phyloP scores from a whole-genome alignment of 75 land plant genomes.

The Cunninghamia lanceolata region DNA sequence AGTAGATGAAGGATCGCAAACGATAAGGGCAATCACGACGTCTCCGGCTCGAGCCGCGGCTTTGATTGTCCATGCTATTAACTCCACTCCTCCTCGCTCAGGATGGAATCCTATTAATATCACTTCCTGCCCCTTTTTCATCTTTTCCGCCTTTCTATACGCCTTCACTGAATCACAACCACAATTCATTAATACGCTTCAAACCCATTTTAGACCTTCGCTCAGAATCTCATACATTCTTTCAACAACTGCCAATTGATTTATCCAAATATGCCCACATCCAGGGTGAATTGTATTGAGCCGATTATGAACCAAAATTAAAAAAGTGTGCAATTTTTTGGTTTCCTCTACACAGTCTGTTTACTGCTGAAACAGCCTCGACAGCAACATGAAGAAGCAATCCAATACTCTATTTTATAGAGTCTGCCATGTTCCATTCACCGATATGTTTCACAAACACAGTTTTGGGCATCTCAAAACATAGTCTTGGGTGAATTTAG shows the following conservation, averaged over 20 bases:
- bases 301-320: no score
- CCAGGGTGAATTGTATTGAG: background rate
- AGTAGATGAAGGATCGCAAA: constrained; percentile 1
- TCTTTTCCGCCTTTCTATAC: background rate
- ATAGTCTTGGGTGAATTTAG: background rate
- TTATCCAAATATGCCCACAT: background rate
- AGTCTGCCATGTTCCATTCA: background rate
- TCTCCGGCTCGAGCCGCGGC: constrained; percentile 9
- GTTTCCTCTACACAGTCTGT: background rate
- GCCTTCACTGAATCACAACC: background rate
- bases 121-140: background rate
- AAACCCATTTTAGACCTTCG: background rate
- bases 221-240: background rate
- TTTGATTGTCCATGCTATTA: background rate
- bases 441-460: background rate
- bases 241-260: background rate
- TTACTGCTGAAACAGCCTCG: background rate
- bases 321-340: background rate
- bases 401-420: background rate
- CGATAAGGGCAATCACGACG: background rate
- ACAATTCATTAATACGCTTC: background rate
- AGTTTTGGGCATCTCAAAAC: background rate
- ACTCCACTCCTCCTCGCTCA: background rate
- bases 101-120: constrained; percentile 9
- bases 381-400: background rate